Percentiles rank a stretch among this genome's conserved stretches.
Evolutionary conservation across 1,139 yeast genomes (phyloP).

Genomic region (Zygosaccharomyces sapae): DNA sequence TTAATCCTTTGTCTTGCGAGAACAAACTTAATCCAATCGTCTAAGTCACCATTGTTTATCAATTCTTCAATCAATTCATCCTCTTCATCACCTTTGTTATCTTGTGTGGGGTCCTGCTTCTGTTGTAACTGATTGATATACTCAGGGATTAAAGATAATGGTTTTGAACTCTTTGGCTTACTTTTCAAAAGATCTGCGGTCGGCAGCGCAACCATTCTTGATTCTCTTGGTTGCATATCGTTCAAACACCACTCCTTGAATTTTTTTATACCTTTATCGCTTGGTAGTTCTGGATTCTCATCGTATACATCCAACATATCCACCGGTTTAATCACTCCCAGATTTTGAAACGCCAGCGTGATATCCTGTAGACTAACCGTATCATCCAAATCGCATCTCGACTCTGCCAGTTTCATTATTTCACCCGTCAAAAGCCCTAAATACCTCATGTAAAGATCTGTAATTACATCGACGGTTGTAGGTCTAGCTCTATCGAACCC

Average conservation of each 20-base stretch:
- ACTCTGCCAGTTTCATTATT: slow-evolving; percentile 37
- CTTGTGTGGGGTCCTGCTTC: slow-evolving; percentile 14
- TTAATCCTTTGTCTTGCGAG: slow-evolving; percentile 29
- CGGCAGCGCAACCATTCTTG: slow-evolving; percentile 40
- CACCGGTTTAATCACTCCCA: slow-evolving; percentile 52
- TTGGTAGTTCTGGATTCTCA: slow-evolving; percentile 36
- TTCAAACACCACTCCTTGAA: slow-evolving; percentile 49
- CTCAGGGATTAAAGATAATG: slow-evolving; percentile 32
- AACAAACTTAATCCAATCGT: slow-evolving; percentile 33
- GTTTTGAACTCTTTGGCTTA: slow-evolving; percentile 19
- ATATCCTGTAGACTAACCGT: slow-evolving; percentile 53
- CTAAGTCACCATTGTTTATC: slow-evolving; percentile 32
- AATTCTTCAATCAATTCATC: slow-evolving; percentile 29
- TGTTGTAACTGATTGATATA: slow-evolving; percentile 32
- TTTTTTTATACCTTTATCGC: slow-evolving; percentile 41
- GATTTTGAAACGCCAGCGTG: slow-evolving; percentile 53
- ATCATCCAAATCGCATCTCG: slow-evolving; percentile 41
- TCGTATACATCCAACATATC: slow-evolving; percentile 42
- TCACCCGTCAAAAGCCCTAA: slow-evolving; percentile 46
- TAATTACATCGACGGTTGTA: slow-evolving; percentile 53
- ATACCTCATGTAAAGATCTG: slow-evolving; percentile 60
- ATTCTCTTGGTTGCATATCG: slow-evolving; percentile 40
- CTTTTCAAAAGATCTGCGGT: slow-evolving; percentile 32
- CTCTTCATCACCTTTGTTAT: slow-evolving; percentile 19
- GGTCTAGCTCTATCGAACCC: slow-evolving; percentile 74